Conservation (phyloP, 2,329 filamentous ascomycete species). For the Lojkania enalia region DNA sequence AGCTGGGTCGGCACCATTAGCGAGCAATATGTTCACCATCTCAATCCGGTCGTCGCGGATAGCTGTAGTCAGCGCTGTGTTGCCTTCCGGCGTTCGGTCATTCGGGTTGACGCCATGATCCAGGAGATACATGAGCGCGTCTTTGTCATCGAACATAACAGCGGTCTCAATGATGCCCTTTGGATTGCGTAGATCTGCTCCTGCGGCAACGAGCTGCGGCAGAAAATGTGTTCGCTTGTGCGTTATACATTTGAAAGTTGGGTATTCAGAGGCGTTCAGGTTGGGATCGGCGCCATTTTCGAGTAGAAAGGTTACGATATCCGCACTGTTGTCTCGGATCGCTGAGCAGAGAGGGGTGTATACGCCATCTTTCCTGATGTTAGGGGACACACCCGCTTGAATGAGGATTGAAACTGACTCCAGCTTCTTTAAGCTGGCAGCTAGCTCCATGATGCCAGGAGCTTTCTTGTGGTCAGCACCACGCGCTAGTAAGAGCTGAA, state of each 20-base stretch:
- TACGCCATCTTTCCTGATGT: slow-evolving; percentile 65
- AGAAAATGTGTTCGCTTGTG: slow-evolving; percentile 66
- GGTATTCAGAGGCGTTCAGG: slow-evolving; percentile 64
- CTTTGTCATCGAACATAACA: slow-evolving; percentile 63
- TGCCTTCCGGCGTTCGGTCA: slow-evolving; percentile 59
- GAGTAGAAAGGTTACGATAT: slow-evolving; percentile 65
- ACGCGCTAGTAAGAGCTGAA: slow-evolving; percentile 61
- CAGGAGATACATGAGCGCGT: slow-evolving; percentile 63
- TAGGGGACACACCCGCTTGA: slow-evolving; percentile 62
- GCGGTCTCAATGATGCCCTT: slow-evolving; percentile 69
- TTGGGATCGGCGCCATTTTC: slow-evolving; percentile 57
- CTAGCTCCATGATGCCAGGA: slow-evolving; percentile 67
- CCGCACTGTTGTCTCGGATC: slow-evolving; percentile 66
- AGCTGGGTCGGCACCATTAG: slow-evolving; percentile 63
- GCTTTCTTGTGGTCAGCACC: slow-evolving; percentile 64
- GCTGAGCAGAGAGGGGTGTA: slow-evolving; percentile 70
- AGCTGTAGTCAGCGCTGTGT: slow-evolving; percentile 67
- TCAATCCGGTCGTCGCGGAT: slow-evolving; percentile 64
- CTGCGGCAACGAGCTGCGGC: slow-evolving; percentile 60
- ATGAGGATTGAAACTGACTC: slow-evolving; percentile 63
- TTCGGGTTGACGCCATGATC: slow-evolving; percentile 64
- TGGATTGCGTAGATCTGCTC: slow-evolving; percentile 61
- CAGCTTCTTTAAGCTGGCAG: slow-evolving; percentile 65
- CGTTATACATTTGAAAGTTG: slow-evolving; percentile 69
- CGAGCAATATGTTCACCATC: slow-evolving; percentile 62